Evolutionary conservation across 2,329 filamentous ascomycete genomes (phyloP).

Genomic region (Botrytis fragariae): DNA sequence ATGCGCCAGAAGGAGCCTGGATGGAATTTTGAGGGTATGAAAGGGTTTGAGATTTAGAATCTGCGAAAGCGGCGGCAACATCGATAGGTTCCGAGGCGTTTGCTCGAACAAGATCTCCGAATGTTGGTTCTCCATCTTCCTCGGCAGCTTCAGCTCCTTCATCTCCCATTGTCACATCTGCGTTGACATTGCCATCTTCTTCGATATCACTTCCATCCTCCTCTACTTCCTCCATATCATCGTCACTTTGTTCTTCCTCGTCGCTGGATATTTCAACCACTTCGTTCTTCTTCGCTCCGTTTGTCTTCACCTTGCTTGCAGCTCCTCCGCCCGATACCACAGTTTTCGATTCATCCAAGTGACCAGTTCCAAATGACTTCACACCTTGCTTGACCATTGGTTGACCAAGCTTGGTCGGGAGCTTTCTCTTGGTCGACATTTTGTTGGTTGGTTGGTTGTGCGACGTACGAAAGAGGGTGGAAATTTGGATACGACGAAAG

Average conservation of each 20-base stretch:
- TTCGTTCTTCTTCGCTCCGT: slow-evolving; percentile 23
- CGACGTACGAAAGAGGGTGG: neutral
- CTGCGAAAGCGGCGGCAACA: slow-evolving; percentile 61
- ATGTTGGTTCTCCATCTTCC: slow-evolving; percentile 57
- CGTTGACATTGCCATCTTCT: slow-evolving; percentile 45
- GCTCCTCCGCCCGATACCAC: slow-evolving; percentile 45
- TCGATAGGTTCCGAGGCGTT: slow-evolving; percentile 72
- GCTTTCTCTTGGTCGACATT: slow-evolving; percentile 63
- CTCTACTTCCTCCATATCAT: slow-evolving; percentile 46
- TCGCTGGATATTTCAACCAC: slow-evolving; percentile 60
- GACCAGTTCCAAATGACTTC: slow-evolving; percentile 49
- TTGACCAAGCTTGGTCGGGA: slow-evolving; percentile 54
- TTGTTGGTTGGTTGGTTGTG: slow-evolving; percentile 5
- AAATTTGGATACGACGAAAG: neutral
- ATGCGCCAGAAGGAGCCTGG: slow-evolving; percentile 63
- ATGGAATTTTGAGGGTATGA: slow-evolving; percentile 32
- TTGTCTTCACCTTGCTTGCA: slow-evolving; percentile 28
- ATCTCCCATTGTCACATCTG: slow-evolving; percentile 38
- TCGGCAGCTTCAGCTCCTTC: slow-evolving; percentile 42
- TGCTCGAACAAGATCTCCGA: slow-evolving; percentile 78
- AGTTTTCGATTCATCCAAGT: slow-evolving; percentile 58
- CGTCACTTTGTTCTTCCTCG: slow-evolving; percentile 43
- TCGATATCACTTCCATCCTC: slow-evolving; percentile 46
- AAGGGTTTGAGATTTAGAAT: slow-evolving; percentile 26
- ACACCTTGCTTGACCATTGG: slow-evolving; percentile 55